Percentiles rank a stretch among this genome's conserved stretches.
phyloP scores from a whole-genome alignment of 2,329 filamentous ascomycete genomes.

The Sarocladium strictum region DNA sequence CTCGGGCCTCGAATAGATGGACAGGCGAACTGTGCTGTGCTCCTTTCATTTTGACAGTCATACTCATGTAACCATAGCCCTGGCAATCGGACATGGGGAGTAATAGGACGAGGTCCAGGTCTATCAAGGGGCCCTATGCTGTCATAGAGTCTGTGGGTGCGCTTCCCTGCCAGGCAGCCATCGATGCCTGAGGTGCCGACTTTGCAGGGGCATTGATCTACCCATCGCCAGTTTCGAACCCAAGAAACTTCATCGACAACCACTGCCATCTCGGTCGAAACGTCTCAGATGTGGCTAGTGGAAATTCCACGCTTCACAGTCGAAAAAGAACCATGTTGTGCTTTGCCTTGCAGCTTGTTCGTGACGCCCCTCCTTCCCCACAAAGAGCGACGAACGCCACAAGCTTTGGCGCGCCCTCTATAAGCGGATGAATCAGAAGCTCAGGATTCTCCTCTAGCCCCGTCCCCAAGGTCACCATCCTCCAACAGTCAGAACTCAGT shows the following conservation, averaged over 20 bases:
- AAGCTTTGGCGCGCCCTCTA: background rate
- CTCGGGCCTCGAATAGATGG: too few relatives aligned
- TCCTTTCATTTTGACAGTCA: background rate
- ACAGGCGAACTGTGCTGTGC: background rate
- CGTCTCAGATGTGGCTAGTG: background rate
- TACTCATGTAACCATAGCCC: background rate
- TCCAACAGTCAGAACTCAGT: conserved; percentile 8
- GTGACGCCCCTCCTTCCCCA: background rate
- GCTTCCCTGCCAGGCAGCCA: too few relatives aligned
- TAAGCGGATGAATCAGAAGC: conserved; percentile 9
- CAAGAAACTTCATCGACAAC: background rate
- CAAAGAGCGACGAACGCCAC: background rate
- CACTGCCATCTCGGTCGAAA: conserved; percentile 1
- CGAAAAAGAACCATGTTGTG: too few relatives aligned
- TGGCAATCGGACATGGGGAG: background rate
- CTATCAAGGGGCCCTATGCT: too few relatives aligned
- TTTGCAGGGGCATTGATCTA: too few relatives aligned
- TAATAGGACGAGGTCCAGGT: too few relatives aligned
- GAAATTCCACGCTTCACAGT: too few relatives aligned
- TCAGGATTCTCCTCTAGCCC: background rate
- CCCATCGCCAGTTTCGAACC: too few relatives aligned
- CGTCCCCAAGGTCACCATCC: background rate
- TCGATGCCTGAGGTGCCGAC: background rate
- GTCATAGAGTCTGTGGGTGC: too few relatives aligned
- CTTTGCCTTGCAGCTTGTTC: background rate